Conservation (phyloP, 2,329 filamentous ascomycete genomes). For the Pyricularia sp. region DNA sequence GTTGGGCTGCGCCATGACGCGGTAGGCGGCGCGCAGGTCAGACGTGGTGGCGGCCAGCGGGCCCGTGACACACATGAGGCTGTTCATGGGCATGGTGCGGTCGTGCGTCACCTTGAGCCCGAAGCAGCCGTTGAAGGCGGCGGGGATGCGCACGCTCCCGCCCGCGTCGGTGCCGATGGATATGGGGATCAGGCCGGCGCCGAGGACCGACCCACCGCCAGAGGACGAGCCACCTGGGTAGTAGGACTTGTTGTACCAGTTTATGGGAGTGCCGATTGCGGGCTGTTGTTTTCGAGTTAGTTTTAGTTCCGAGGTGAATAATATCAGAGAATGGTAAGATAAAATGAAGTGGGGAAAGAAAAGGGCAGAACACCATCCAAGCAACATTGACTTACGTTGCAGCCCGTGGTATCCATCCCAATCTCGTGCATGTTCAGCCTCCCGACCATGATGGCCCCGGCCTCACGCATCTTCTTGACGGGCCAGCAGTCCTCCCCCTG, state of each 20-base stretch:
- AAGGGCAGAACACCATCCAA: neutral
- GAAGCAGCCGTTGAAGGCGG: conserved; percentile 69
- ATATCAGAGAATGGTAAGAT: neutral
- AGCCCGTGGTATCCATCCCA: conserved; percentile 72
- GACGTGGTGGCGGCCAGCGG: conserved; percentile 68
- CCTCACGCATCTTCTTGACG: conserved; percentile 59
- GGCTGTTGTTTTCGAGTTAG: conserved; percentile 27
- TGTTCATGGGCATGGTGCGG: conserved; percentile 49
- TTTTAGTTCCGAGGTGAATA: neutral
- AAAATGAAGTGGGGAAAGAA: neutral
- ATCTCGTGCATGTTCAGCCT: conserved; percentile 77
- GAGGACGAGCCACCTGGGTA: conserved; percentile 78
- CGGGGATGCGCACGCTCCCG: conserved; percentile 65
- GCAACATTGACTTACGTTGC: conserved; percentile 45
- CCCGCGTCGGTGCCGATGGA: conserved; percentile 65
- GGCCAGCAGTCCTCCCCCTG: conserved; percentile 56
- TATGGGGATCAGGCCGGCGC: conserved; percentile 64
- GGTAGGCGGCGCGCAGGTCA: conserved; percentile 76
- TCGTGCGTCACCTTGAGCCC: conserved; percentile 73
- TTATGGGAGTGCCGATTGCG: conserved; percentile 62
- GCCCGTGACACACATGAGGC: conserved; percentile 53
- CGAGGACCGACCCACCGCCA: conserved; percentile 62
- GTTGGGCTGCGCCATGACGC: conserved; percentile 66
- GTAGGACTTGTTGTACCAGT: conserved; percentile 68
- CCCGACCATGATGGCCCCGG: conserved; percentile 65